phyloP scores from a whole-genome alignment of 2,329 filamentous ascomycete genomes.

The Penicillium digitatum region DNA sequence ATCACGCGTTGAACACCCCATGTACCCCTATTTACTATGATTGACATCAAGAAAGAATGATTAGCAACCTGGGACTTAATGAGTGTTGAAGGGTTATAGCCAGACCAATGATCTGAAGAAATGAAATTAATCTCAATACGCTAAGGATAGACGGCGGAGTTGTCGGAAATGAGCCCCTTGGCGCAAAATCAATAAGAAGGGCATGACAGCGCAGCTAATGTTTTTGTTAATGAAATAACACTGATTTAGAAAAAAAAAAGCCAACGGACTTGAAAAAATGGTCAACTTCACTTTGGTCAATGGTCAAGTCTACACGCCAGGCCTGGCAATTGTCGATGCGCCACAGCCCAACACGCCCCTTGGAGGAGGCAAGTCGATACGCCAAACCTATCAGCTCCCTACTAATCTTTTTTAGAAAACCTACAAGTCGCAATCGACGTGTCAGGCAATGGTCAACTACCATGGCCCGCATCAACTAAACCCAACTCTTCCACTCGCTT shows the following conservation, averaged over 20 bases:
- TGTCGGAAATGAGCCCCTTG: conserved; percentile 21
- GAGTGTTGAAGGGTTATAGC: background rate
- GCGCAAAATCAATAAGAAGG: conserved; percentile 1
- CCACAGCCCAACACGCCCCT: conserved; percentile 62
- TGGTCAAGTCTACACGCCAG: conserved; percentile 67
- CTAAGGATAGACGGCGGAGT: conserved; percentile 14
- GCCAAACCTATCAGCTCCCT: conserved; percentile 24
- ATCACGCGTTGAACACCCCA: background rate
- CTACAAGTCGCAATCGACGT: conserved; percentile 23
- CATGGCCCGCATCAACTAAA: conserved; percentile 16
- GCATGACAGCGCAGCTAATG: background rate
- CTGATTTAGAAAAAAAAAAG: background rate
- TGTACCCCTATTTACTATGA: background rate
- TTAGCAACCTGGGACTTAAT: background rate
- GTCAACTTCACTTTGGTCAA: conserved; percentile 39
- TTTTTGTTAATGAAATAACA: background rate
- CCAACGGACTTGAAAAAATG: conserved; percentile 2
- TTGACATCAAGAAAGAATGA: background rate
- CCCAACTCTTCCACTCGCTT: conserved; percentile 13
- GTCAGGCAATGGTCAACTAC: conserved; percentile 19
- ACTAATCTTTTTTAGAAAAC: conserved; percentile 11
- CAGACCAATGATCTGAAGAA: background rate
- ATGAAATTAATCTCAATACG: conserved; percentile 15
- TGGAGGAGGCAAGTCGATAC: conserved; percentile 56
- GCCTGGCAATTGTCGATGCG: conserved; percentile 63